Base-by-base conservation (phyloP, 495 filamentous ascomycete species). In the Talaromyces proteolyticus region DNA sequence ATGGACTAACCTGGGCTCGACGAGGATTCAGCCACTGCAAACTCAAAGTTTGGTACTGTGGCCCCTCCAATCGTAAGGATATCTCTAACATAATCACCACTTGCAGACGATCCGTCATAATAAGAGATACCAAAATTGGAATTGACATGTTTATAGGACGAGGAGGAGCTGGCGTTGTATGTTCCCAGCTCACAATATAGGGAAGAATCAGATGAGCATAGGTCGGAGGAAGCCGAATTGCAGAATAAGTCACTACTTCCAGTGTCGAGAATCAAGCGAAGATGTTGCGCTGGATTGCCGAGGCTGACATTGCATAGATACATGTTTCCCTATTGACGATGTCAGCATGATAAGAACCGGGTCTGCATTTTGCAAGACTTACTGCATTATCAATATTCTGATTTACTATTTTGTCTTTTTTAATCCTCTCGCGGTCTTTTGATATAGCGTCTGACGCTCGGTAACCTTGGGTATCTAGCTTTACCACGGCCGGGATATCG, bases 121-220 rank as follows among this genome's bases (percentile, higher is more conserved):
- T 93, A 93, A 8, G 81, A 78, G 44, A 93, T 91, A 55, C 86
- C 82, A 70, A 93, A 93, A 53, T 81, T 73, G 58, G 69, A 76
- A 41, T 79, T 78, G 29, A 92, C 61, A 56, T 81, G 86, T 45
- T 75, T 59, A 64, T 88, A 91, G 1, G 88, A 84, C 16, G 81
- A 82, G 10, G 87, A 91, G 2, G 62, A 59, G 63, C 85, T 86
- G 23, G 84, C 75, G 37, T 71, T 52, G 63, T 86, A 88, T 14
- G 77, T 78, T 10, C 52, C 47, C 19, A 80, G 29, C 29, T 34
- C 8, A 2, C 14, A 8, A 14, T 14, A 34, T 10, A 14, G 14
- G 29, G 2, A 8, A 8, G 29, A 14, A 10, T 34, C 29, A 10
- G 8, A 14, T 34, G 29, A 34, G 14, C 29, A 34, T 14, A 34